Evolutionary conservation across 768 basidiomycete species (phyloP).

Genomic region (Amanita pallidorosea): DNA sequence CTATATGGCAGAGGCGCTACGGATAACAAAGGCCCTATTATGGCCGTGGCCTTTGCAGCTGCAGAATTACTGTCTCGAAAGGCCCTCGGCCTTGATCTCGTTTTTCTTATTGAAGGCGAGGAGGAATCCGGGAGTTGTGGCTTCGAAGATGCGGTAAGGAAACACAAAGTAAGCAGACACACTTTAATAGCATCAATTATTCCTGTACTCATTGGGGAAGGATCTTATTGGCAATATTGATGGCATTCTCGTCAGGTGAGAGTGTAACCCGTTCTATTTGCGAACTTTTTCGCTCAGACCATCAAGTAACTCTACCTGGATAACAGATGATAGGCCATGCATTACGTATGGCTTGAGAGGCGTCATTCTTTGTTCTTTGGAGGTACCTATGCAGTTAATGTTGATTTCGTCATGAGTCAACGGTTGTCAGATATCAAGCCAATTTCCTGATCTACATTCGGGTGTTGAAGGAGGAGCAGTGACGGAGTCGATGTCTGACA

Average conservation of each 20-base stretch:
- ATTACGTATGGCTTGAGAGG: constrained; percentile 93
- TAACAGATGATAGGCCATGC: constrained; percentile 84
- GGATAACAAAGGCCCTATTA: constrained; percentile 93
- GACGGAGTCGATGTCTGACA: constrained; percentile 87
- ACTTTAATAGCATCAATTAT: not conserved
- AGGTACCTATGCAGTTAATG: constrained; percentile 27
- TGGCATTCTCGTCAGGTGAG: constrained; percentile 77
- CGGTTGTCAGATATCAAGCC: constrained; percentile 47
- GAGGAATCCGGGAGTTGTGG: constrained; percentile 92
- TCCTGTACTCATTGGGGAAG: constrained; percentile 22
- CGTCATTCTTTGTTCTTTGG: constrained; percentile 79
- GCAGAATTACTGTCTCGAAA: constrained; percentile 66
- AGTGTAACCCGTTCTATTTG: not conserved
- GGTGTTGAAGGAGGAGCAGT: constrained; percentile 89
- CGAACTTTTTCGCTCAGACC: not conserved
- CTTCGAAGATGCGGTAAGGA: constrained; percentile 66
- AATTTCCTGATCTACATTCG: constrained; percentile 78
- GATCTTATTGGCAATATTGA: constrained; percentile 79
- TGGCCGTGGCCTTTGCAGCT: constrained; percentile 85
- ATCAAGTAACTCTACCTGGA: constrained; percentile 92
- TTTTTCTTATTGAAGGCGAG: constrained; percentile 92
- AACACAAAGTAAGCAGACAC: constrained; percentile 50
- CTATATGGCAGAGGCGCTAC: constrained; percentile 86
- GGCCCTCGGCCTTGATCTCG: constrained; percentile 74
- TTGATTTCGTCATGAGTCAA: not conserved